phyloP scores from a whole-genome alignment of 371 early-diverging fungal genomes.

The Thermomucor indicae-seudaticae region DNA sequence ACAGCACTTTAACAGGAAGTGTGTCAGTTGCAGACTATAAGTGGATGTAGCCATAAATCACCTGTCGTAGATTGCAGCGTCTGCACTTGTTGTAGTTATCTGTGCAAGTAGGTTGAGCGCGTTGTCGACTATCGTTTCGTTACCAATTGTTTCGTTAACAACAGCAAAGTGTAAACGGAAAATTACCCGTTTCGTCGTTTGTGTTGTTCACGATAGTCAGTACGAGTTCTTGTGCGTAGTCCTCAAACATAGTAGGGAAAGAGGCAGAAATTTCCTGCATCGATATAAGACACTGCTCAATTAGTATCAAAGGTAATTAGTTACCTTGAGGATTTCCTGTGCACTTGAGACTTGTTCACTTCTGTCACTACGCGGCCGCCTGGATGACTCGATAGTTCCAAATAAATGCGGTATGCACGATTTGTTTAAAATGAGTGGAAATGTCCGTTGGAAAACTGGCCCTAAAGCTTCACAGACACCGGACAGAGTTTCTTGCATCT shows the following conservation, averaged over 20 bases:
- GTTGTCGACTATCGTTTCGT: slow-evolving; percentile 4
- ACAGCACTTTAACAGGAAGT: slow-evolving; percentile 14
- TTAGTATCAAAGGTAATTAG: too few species aligned
- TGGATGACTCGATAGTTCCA: slow-evolving; percentile 5
- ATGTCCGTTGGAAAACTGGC: slow-evolving; percentile 59
- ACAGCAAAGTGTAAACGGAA: not conserved
- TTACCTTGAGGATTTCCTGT: slow-evolving; percentile 24
- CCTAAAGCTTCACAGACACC: slow-evolving; percentile 65
- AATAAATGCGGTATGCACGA: slow-evolving; percentile 20
- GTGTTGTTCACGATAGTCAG: not conserved
- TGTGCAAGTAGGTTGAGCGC: slow-evolving; percentile 9
- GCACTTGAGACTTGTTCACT: slow-evolving; percentile 14
- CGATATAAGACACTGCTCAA: too few species aligned
- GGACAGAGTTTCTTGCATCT: slow-evolving; percentile 58
- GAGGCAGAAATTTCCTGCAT: slow-evolving; percentile 12
- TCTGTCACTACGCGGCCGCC: slow-evolving; percentile 1
- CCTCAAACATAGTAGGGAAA: slow-evolving; percentile 16
- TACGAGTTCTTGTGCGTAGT: slow-evolving; percentile 6
- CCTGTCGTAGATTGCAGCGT: not conserved
- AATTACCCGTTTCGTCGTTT: not conserved
- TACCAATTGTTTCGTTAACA: not conserved
- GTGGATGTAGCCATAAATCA: too few species aligned
- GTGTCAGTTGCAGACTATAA: not conserved
- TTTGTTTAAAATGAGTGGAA: slow-evolving; percentile 46
- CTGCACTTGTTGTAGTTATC: not conserved